These are phyloP conservation scores for Eucalyptus camaldulensis DNA, from an alignment of 345 rosid species.

Conservation along the genomic window DNA sequence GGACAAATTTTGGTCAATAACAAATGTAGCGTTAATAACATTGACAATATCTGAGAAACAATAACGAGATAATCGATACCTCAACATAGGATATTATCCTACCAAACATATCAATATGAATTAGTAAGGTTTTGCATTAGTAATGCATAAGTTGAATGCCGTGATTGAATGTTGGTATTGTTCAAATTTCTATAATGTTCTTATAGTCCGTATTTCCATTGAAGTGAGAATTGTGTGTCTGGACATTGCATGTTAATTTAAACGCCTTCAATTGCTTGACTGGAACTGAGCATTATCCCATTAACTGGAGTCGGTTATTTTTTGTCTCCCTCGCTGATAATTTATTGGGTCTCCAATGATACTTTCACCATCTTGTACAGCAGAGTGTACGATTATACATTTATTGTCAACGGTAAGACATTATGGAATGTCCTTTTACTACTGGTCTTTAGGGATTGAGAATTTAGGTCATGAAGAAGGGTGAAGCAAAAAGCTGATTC, in stretches of 20 bases:
- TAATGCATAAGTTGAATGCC: constrained; percentile 40
- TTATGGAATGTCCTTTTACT: background rate
- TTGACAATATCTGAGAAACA: too few relatives aligned
- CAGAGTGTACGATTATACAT: too few relatives aligned
- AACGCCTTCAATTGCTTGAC: background rate
- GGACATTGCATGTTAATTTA: background rate
- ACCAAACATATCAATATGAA: too few relatives aligned
- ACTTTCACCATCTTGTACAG: background rate
- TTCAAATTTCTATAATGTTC: background rate
- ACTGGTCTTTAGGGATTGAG: background rate
- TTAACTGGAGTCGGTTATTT: background rate
- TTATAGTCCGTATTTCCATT: background rate
- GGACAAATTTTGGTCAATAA: too few relatives aligned
- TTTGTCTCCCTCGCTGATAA: too few relatives aligned
- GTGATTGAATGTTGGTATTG: background rate
- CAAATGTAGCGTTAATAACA: too few relatives aligned
- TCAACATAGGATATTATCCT: too few relatives aligned
- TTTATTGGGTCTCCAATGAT: background rate
- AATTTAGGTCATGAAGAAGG: too few relatives aligned
- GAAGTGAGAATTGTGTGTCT: background rate
- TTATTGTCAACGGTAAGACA: background rate
- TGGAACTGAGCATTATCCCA: background rate
- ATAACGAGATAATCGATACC: too few relatives aligned
- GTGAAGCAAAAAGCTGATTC: too few relatives aligned
- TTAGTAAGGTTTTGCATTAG: too few relatives aligned